A percentile compares a stretch with the other conserved stretches of the same genome.
Evolutionary conservation across 306 rosid species (phyloP).

Genomic region (Corylus avellana): DNA sequence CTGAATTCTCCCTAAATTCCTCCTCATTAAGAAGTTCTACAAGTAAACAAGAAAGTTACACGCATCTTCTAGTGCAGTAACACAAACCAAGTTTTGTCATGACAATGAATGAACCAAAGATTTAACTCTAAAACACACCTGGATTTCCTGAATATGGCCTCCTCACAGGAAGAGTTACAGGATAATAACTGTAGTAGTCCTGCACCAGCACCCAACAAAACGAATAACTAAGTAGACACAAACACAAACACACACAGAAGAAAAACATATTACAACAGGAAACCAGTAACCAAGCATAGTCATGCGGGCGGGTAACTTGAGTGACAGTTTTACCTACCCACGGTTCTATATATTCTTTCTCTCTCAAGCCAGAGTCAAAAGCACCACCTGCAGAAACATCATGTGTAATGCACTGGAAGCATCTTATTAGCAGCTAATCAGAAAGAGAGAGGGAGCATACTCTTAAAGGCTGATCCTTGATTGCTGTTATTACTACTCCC

Average conservation of each 20-base stretch:
- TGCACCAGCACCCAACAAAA: conserved; percentile 43
- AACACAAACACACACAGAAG: conserved; percentile 4
- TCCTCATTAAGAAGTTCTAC: conserved; percentile 66
- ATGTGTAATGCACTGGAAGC: conserved; percentile 21
- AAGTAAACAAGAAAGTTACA: conserved; percentile 20
- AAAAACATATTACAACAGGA: conserved; percentile 2
- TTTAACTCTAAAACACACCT: conserved; percentile 46
- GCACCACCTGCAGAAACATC: conserved; percentile 30
- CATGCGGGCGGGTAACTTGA: conserved; percentile 2
- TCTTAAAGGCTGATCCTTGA: conserved; percentile 41
- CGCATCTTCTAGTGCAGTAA: conserved; percentile 13
- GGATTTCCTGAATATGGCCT: conserved; percentile 84
- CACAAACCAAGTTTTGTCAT: conserved; percentile 7
- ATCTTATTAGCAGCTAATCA: conserved; percentile 27
- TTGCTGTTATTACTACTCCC: conserved; percentile 16
- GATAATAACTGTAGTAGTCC: conserved; percentile 71
- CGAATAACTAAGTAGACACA: conserved; percentile 22
- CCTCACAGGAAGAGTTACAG: conserved; percentile 70
- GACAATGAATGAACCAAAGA: conserved; percentile 15
- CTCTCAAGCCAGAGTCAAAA: conserved; percentile 26
- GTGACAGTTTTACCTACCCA: conserved; percentile 54
- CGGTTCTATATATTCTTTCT: conserved; percentile 78
- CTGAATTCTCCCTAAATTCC: conserved; percentile 68
- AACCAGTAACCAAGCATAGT: conserved; percentile 1
- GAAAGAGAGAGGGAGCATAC: conserved; percentile 41